Evolutionary conservation across 371 early-diverging fungal species (phyloP).

Genomic region (Lichtheimia ramosa): DNA sequence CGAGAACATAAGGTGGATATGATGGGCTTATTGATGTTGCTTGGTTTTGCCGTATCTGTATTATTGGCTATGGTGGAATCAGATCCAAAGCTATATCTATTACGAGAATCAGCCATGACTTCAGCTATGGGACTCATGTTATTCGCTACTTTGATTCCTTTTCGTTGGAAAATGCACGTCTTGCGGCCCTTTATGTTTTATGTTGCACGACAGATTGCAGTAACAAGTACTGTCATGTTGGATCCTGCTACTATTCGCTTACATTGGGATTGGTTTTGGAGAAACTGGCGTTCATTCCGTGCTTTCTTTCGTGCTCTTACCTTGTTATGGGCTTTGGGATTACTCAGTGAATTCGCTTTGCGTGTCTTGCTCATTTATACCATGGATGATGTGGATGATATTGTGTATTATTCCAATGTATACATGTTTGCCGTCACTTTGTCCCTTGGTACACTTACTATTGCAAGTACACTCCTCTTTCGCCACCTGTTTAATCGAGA

Average conservation of each 20-base stretch:
- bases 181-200: conserved; percentile 48
- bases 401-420: conserved; percentile 43
- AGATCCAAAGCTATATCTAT: conserved; percentile 46
- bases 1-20: conserved; percentile 42
- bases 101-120: conserved; percentile 53
- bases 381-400: conserved; percentile 38
- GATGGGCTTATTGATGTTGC: conserved; percentile 45
- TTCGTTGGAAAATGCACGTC: conserved; percentile 26
- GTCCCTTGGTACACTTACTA: conserved; percentile 26
- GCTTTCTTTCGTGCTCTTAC: conserved; percentile 35
- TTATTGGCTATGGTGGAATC: conserved; percentile 45
- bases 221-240: conserved; percentile 27
- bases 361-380: conserved; percentile 35
- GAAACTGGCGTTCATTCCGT: conserved; percentile 33
- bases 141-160: conserved; percentile 38
- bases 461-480: conserved; percentile 28
- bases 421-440: conserved; percentile 37
- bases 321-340: conserved; percentile 39
- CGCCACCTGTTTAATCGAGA: conserved; percentile 39
- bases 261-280: conserved; percentile 50
- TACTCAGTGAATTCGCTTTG: conserved; percentile 48
- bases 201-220: conserved; percentile 41
- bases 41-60: conserved; percentile 47
- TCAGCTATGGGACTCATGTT: conserved; percentile 47
- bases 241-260: conserved; percentile 23